Evolutionary conservation across 1,139 yeast species (phyloP).

Genomic region (Pichia kudriavzevii): DNA sequence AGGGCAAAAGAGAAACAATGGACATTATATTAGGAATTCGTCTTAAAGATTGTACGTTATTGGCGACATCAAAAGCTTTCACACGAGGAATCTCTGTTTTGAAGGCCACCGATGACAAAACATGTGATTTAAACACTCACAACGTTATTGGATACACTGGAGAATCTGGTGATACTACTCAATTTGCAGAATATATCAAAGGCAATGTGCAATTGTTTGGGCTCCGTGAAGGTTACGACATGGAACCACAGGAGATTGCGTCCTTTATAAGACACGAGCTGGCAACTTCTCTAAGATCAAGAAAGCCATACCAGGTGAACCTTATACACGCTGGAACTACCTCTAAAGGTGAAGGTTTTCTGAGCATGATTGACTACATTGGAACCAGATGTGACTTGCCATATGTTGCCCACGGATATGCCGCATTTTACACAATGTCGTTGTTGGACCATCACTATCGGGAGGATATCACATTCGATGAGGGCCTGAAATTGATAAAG

Average conservation of each 20-base stretch:
- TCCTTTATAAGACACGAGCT: constrained; percentile 82
- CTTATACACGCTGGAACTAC: constrained; percentile 84
- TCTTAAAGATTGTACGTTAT: constrained; percentile 69
- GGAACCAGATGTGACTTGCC: constrained; percentile 91
- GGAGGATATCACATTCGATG: constrained; percentile 66
- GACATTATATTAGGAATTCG: constrained; percentile 85
- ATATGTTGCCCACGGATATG: constrained; percentile 95
- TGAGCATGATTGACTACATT: constrained; percentile 88
- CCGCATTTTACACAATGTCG: constrained; percentile 88
- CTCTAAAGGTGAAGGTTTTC: constrained; percentile 48
- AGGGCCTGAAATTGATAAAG: constrained; percentile 69
- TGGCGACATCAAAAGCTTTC: constrained; percentile 90
- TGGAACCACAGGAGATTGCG: constrained; percentile 79
- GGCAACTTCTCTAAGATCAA: constrained; percentile 80
- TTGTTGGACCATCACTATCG: constrained; percentile 86
- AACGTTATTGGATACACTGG: constrained; percentile 88
- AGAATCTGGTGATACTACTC: constrained; percentile 96
- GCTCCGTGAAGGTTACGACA: constrained; percentile 77
- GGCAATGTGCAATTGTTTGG: constrained; percentile 87
- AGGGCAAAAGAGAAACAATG: constrained; percentile 39
- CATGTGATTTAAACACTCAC: constrained; percentile 67
- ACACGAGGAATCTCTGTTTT: constrained; percentile 90
- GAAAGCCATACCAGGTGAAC: constrained; percentile 93
- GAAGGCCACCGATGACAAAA: constrained; percentile 83
- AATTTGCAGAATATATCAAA: constrained; percentile 88